A percentile compares a stretch with the other conserved stretches of the same genome.
Conservation (phyloP, 345 rosid species). For the Eutrema heterophyllum region DNA sequence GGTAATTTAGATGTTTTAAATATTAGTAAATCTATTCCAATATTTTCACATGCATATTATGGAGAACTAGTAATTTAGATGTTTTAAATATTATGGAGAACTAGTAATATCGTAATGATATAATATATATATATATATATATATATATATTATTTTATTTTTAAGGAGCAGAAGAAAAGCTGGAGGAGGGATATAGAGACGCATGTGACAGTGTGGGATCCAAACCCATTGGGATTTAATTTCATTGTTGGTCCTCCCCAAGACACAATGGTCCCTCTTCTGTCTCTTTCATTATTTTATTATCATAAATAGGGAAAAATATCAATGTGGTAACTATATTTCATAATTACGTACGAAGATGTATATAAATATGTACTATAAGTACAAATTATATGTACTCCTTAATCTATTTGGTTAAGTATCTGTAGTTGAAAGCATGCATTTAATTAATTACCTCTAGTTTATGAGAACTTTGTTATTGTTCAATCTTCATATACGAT, state of each 20-base stretch:
- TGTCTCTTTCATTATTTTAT: constrained; percentile 4
- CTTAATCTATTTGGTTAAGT: constrained; percentile 2
- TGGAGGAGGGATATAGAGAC: constrained; percentile 17
- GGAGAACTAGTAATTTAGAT: background rate
- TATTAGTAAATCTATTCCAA: background rate
- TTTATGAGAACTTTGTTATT: background rate
- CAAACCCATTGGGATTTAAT: constrained; percentile 40
- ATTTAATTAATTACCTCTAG: background rate
- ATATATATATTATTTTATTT: background rate
- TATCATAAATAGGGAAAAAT: constrained; percentile 1
- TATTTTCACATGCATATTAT: background rate
- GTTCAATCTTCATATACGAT: background rate
- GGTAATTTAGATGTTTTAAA: background rate
- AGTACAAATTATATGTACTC: constrained; percentile 22
- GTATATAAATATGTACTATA: constrained; percentile 19
- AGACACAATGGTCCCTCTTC: constrained; percentile 53
- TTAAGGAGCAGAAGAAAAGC: constrained; percentile 26
- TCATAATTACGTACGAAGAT: constrained; percentile 23
- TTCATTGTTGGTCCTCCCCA: constrained; percentile 48
- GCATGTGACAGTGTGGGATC: constrained; percentile 58
- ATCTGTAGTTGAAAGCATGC: background rate
- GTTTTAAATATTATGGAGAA: background rate
- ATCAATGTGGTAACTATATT: constrained; percentile 19
- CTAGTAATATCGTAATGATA: background rate
- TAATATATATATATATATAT: too few species aligned